Conservation (phyloP, 108 stramenopile genomes). For the Cyclotella kingstonii region DNA sequence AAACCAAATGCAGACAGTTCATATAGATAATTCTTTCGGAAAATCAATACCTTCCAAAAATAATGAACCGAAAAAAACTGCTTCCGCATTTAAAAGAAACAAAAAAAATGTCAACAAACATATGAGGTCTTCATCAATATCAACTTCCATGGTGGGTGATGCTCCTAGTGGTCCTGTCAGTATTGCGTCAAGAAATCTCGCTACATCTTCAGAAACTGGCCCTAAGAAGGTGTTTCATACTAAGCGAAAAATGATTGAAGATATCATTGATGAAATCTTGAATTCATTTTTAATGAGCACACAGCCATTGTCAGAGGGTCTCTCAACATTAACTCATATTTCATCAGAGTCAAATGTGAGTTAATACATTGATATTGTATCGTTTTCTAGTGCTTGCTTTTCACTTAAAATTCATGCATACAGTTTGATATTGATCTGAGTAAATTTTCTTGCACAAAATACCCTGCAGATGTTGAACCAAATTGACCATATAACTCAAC, state of each 20-base stretch:
- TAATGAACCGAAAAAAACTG: constrained; percentile 18
- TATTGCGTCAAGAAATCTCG: constrained; percentile 27
- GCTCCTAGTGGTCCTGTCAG: constrained; percentile 15
- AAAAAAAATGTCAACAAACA: too few relatives aligned
- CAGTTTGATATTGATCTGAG: background rate
- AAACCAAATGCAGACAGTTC: constrained; percentile 3
- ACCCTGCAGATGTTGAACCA: constrained; percentile 10
- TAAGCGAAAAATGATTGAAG: constrained; percentile 45
- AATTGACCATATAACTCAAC: constrained; percentile 55
- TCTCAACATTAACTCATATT: constrained; percentile 53
- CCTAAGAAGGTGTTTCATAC: background rate
- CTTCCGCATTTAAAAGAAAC: constrained; percentile 35
- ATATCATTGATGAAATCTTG: constrained; percentile 69
- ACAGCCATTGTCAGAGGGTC: constrained; percentile 62
- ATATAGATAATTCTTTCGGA: constrained; percentile 14
- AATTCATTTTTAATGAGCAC: constrained; percentile 51
- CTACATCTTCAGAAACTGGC: constrained; percentile 16
- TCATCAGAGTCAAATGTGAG: constrained; percentile 45
- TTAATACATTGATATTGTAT: constrained; percentile 18
- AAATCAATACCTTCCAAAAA: constrained; percentile 1
- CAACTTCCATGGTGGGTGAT: background rate
- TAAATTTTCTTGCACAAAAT: background rate
- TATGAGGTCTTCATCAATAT: background rate
- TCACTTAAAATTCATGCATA: constrained; percentile 9
- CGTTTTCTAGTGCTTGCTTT: constrained; percentile 33